Conservation (phyloP, 1,284 basidiomycete species). For the Trichosporon sp. region DNA sequence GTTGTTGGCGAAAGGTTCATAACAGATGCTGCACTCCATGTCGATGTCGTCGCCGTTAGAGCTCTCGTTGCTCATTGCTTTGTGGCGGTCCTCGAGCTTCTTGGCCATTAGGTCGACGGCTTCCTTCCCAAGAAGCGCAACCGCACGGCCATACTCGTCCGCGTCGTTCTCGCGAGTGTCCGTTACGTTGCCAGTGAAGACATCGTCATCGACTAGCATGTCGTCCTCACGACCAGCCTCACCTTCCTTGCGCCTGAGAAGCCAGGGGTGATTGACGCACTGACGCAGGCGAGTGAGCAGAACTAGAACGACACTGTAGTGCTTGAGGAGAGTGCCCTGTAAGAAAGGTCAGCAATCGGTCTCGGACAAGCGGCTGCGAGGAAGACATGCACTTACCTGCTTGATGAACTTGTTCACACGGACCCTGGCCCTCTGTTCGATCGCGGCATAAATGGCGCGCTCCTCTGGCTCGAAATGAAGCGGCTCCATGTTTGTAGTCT, state of each 20-base stretch:
- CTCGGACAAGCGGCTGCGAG: neutral
- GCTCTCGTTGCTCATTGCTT: constrained; percentile 11
- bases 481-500: constrained; percentile 30
- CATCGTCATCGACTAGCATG: constrained; percentile 34
- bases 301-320: constrained; percentile 36
- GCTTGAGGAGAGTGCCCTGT: constrained; percentile 43
- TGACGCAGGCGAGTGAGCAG: constrained; percentile 41
- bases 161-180: constrained; percentile 20
- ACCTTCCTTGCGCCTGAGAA: constrained; percentile 33
- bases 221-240: constrained; percentile 25
- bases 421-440: constrained; percentile 38
- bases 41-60: constrained; percentile 5
- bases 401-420: constrained; percentile 45
- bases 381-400: constrained; percentile 7
- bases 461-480: constrained; percentile 44
- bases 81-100: constrained; percentile 30
- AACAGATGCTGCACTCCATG: constrained; percentile 39
- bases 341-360: neutral
- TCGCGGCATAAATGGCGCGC: constrained; percentile 40
- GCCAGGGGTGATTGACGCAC: constrained; percentile 38
- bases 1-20: constrained; percentile 29
- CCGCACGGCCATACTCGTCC: constrained; percentile 30
- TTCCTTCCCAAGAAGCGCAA: constrained; percentile 19
- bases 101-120: constrained; percentile 27
- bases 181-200: constrained; percentile 22